Percentiles rank a stretch among this genome's conserved stretches.
Conservation (phyloP, 208 protist species). For the Herpetomonas tarakana region DNA sequence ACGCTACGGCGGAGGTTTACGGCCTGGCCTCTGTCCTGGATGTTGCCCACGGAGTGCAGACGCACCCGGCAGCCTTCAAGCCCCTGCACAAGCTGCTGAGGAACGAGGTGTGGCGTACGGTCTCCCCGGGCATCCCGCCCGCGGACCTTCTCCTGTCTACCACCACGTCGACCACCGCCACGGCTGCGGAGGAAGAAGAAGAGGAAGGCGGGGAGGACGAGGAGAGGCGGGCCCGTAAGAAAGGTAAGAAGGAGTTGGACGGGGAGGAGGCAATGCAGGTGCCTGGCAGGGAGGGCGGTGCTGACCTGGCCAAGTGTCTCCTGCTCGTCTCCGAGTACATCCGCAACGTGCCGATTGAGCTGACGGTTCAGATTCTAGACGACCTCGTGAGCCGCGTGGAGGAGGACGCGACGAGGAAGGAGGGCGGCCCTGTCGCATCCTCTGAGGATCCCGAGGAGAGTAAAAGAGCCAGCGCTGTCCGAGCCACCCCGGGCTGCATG, state of each 20-base stretch:
- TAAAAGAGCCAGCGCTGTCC: constrained; percentile 13
- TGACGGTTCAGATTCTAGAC: constrained; percentile 71
- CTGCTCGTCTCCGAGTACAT: constrained; percentile 83
- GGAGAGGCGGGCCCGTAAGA: background rate
- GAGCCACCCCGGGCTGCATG: constrained; percentile 51
- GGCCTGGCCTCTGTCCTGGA: constrained; percentile 71
- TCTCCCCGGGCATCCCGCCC: constrained; percentile 57
- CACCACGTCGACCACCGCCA: constrained; percentile 9
- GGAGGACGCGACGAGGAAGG: constrained; percentile 2
- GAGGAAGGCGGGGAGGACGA: background rate
- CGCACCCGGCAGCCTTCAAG: constrained; percentile 31
- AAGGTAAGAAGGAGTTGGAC: background rate
- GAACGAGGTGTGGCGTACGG: constrained; percentile 59
- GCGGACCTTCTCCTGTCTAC: constrained; percentile 55
- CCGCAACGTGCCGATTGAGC: constrained; percentile 77
- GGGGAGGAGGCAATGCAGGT: background rate
- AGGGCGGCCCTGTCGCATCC: background rate
- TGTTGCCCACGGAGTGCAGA: constrained; percentile 37
- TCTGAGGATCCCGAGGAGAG: constrained; percentile 1
- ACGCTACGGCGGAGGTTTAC: constrained; percentile 59
- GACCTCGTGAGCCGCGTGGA: constrained; percentile 61
- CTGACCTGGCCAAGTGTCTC: constrained; percentile 45
- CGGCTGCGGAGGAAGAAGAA: too few species aligned
- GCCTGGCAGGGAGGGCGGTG: too few species aligned
- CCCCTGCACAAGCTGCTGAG: constrained; percentile 51